A percentile compares a stretch with the other conserved stretches of the same genome.
Conservation (phyloP, 2,329 filamentous ascomycete genomes). For the Trichoderma hamatum region DNA sequence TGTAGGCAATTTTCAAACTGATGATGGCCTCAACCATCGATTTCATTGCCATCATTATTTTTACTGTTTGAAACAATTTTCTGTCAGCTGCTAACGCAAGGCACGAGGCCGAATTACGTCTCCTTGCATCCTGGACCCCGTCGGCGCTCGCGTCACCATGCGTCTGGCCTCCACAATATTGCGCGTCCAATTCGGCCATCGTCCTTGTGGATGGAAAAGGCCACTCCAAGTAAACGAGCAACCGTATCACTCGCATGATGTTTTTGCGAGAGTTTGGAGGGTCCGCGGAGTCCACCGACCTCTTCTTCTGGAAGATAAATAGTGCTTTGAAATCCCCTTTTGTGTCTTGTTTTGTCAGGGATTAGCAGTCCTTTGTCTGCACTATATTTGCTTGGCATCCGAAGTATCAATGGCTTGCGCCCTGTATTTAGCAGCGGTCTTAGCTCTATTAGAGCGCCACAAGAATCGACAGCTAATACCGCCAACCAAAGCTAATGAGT, state of each 20-base stretch:
- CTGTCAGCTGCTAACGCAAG: slow-evolving; percentile 9
- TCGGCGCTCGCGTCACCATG: slow-evolving; percentile 22
- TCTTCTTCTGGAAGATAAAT: background rate
- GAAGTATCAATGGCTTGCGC: background rate
- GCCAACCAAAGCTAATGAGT: background rate
- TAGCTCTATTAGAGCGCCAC: background rate
- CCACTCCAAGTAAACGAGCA: background rate
- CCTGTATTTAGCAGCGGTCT: background rate
- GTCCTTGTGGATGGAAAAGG: background rate
- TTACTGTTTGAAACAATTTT: background rate
- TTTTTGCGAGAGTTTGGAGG: background rate
- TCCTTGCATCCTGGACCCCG: background rate
- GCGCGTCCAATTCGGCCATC: slow-evolving; percentile 23
- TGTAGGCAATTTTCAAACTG: background rate
- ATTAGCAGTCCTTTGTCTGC: background rate
- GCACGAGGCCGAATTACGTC: slow-evolving; percentile 18
- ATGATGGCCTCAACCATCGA: background rate
- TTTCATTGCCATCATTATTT: background rate
- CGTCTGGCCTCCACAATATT: slow-evolving; percentile 22
- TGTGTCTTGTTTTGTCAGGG: background rate
- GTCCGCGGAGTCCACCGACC: background rate
- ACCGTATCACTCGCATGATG: background rate
- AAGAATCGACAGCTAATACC: background rate
- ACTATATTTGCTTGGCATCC: background rate
- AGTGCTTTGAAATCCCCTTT: background rate